Evolutionary conservation across 768 basidiomycete species (phyloP).

Genomic region (Botryobasidium botryosum): DNA sequence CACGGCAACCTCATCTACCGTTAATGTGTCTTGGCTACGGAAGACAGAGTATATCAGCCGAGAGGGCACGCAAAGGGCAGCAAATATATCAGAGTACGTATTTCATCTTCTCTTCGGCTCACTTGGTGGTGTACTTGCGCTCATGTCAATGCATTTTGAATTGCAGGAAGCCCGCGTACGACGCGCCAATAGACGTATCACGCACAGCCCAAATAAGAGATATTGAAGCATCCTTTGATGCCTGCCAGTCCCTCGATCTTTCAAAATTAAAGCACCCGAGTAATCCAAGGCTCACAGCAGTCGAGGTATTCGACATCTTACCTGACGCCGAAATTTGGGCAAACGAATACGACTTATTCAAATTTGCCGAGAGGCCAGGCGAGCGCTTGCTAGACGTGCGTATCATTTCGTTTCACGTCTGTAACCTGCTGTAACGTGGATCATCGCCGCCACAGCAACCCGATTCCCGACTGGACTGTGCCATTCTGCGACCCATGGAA

Average conservation of each 20-base stretch:
- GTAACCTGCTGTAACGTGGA: too few relatives aligned
- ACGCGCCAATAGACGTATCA: constrained; percentile 47
- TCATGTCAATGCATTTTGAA: too few relatives aligned
- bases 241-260: constrained; percentile 37
- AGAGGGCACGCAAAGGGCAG: too few relatives aligned
- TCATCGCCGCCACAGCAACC: constrained; percentile 30
- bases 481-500: constrained; percentile 74
- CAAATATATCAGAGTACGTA: too few relatives aligned
- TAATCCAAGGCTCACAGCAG: constrained; percentile 54
- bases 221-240: constrained; percentile 61
- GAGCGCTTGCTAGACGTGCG: constrained; percentile 52
- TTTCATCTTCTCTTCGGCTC: too few relatives aligned
- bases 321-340: constrained; percentile 81
- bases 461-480: constrained; percentile 71
- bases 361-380: constrained; percentile 75
- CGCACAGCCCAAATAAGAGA: constrained; percentile 55
- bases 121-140: too few relatives aligned
- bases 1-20: neutral
- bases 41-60: constrained; percentile 81
- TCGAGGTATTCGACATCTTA: constrained; percentile 67
- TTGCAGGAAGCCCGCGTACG: constrained; percentile 30
- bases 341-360: constrained; percentile 75
- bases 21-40: constrained; percentile 76
- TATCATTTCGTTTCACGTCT: too few relatives aligned
- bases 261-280: constrained; percentile 53